A percentile compares a stretch with the other conserved stretches of the same genome.
These are phyloP conservation scores for Paraphaeosphaeria minitans DNA, from an alignment of 2,329 filamentous ascomycete species.

Conservation along the genomic window DNA sequence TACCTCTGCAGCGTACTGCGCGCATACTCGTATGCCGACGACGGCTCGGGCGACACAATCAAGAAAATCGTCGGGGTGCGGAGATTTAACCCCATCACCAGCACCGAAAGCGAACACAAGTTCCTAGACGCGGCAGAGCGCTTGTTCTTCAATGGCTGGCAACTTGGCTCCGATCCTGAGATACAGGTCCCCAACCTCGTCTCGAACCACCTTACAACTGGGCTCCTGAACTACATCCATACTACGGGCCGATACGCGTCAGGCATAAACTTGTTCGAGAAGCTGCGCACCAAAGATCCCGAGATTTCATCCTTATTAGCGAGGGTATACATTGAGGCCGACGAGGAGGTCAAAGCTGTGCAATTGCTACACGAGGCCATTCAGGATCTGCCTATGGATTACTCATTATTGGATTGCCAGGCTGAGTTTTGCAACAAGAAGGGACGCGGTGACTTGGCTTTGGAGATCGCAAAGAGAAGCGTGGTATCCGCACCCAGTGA, in stretches of 20 bases:
- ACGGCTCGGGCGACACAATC: slow-evolving; percentile 91
- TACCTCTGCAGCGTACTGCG: slow-evolving; percentile 94
- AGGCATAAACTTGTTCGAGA: slow-evolving; percentile 97
- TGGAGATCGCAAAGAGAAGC: slow-evolving; percentile 91
- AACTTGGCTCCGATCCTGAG: slow-evolving; percentile 93
- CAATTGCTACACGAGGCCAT: slow-evolving; percentile 85
- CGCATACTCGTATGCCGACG: slow-evolving; percentile 95
- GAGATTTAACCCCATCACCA: slow-evolving; percentile 96
- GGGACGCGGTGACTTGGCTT: slow-evolving; percentile 81
- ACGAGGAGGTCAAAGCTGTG: slow-evolving; percentile 96
- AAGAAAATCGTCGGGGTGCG: slow-evolving; percentile 97
- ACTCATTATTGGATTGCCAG: slow-evolving; percentile 92
- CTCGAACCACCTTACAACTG: slow-evolving; percentile 93
- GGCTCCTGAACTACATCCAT: slow-evolving; percentile 90
- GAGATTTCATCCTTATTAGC: slow-evolving; percentile 93
- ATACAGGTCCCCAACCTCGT: slow-evolving; percentile 97
- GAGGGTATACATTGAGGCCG: slow-evolving; percentile 89
- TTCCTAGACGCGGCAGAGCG: slow-evolving; percentile 94
- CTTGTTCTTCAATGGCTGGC: slow-evolving; percentile 94
- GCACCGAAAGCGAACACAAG: slow-evolving; percentile 96
- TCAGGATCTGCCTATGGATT: slow-evolving; percentile 94
- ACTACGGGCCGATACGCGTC: slow-evolving; percentile 94
- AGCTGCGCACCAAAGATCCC: slow-evolving; percentile 85
- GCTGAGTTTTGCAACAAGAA: slow-evolving; percentile 91
- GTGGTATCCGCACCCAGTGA: slow-evolving; percentile 96